These are phyloP conservation scores for Lipomyces oligophaga DNA, from an alignment of 805 yeast genomes.

Conservation along the genomic window DNA sequence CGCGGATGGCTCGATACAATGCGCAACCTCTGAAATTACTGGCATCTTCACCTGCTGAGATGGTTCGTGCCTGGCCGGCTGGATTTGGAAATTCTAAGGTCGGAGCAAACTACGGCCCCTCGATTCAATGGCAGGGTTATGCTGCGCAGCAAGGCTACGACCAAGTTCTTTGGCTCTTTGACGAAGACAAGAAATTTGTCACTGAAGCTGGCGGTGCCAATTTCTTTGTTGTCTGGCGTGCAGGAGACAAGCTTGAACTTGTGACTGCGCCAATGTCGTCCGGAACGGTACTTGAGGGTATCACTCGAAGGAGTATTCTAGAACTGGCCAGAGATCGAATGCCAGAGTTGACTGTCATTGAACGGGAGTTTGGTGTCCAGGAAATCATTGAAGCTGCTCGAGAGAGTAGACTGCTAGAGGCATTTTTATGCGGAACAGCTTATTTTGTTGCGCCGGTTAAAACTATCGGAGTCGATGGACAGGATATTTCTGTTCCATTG, in stretches of 20 bases:
- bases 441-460: constrained; percentile 50
- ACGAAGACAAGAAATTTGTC: constrained; percentile 48
- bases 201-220: constrained; percentile 58
- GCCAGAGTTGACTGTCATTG: constrained; percentile 38
- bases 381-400: constrained; percentile 47
- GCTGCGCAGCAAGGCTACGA: constrained; percentile 48
- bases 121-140: constrained; percentile 45
- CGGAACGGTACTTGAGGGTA: constrained; percentile 54
- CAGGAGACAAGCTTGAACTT: constrained; percentile 42
- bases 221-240: constrained; percentile 47
- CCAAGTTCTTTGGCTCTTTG: constrained; percentile 52
- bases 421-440: constrained; percentile 54
- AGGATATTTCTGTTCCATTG: constrained; percentile 44
- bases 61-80: constrained; percentile 56
- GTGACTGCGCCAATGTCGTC: constrained; percentile 49
- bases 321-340: constrained; percentile 38
- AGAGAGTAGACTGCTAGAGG: constrained; percentile 50
- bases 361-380: constrained; percentile 46
- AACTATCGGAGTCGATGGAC: constrained; percentile 45
- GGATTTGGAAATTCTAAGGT: constrained; percentile 52
- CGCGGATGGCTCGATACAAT: constrained; percentile 46
- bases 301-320: constrained; percentile 50
- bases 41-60: constrained; percentile 46
- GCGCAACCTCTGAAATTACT: constrained; percentile 50
- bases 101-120: constrained; percentile 57